Base-by-base conservation (phyloP, 345 rosid genomes). In the Lagerstroemia speciosa region DNA sequence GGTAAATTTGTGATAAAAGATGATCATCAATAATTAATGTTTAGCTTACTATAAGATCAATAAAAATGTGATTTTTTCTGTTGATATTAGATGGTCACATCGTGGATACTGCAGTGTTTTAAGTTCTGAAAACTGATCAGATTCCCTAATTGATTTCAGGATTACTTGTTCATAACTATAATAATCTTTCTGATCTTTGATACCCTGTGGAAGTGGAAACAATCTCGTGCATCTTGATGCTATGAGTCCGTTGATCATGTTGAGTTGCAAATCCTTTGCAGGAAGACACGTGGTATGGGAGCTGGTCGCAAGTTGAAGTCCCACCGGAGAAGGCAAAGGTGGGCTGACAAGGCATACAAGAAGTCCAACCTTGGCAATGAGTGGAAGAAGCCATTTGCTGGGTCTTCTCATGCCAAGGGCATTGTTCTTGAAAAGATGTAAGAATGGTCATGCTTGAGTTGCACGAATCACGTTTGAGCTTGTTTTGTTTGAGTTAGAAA, bases 281-380 rank as follows among this genome's bases (percentile, higher is more conserved):
- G 91, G 81, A 89, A 89, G 80, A 89, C 89, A 24, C 88, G 79
- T 78, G 94, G 94, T 40, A 84, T 86, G 89, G 91, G 91, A 83
- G 84, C 94, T 52, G 91, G 80, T 55, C 88, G 98, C 69, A 93
- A 93, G 89, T 84, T 93, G 79, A 84, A 82, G 77, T 77, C 73
- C 70, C 97, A 83, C 82, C 77, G 98, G 4, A 89, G 87, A 41
- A 86, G 74, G 37, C 93, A 93, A 71, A 89, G 91, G 84, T 93
- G 98, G 98, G 91, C 98, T 0, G 97, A 93, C 75, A 93, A 91
- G 83, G 22, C 87, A 31, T 90, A 89, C 85, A 93, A 90, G 81
- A 93, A 90, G 68, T 87, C 96, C 46, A 80, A 89, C 68, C 91
- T 79, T 24, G 98, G 98, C 0, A 93, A 93, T 30, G 96, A 93